Conservation (phyloP, 2,329 filamentous ascomycete species). For the Daldinia eschscholtzii region DNA sequence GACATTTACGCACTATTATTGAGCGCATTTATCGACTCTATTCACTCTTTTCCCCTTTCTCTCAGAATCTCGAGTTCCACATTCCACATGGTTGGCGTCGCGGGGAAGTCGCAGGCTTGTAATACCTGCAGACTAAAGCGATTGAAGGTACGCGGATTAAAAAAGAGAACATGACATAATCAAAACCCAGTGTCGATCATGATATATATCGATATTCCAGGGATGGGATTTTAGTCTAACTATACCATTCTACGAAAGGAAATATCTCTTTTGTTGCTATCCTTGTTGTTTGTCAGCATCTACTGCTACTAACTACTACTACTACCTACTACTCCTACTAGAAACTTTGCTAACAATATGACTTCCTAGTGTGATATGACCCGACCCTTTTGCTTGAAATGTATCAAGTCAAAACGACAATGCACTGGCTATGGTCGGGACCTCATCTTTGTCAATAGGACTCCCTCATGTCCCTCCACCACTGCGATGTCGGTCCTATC, state of each 20-base stretch:
- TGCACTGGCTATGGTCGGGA: slow-evolving; percentile 40
- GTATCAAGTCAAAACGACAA: slow-evolving; percentile 34
- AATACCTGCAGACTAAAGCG: slow-evolving; percentile 34
- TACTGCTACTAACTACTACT: no score
- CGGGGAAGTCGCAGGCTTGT: slow-evolving; percentile 39
- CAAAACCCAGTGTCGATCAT: not conserved
- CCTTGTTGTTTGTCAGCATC: not conserved
- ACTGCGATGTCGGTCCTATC: slow-evolving; percentile 38
- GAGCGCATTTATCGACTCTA: not conserved
- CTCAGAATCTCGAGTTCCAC: not conserved
- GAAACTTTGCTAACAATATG: slow-evolving; percentile 13
- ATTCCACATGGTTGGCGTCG: slow-evolving; percentile 36
- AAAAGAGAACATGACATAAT: slow-evolving; percentile 10
- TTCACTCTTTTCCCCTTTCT: not conserved
- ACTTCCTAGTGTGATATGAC: slow-evolving; percentile 36
- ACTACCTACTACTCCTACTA: not conserved
- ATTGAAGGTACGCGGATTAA: slow-evolving; percentile 24
- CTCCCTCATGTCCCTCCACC: slow-evolving; percentile 29
- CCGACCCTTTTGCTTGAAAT: slow-evolving; percentile 40
- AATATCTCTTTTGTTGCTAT: not conserved
- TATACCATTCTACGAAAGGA: not conserved
- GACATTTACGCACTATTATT: not conserved
- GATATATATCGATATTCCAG: not conserved
- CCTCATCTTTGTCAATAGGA: slow-evolving; percentile 42
- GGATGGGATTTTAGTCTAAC: not conserved